Conservation (phyloP, 805 yeast genomes). For the Pichia thaimueangensis region DNA sequence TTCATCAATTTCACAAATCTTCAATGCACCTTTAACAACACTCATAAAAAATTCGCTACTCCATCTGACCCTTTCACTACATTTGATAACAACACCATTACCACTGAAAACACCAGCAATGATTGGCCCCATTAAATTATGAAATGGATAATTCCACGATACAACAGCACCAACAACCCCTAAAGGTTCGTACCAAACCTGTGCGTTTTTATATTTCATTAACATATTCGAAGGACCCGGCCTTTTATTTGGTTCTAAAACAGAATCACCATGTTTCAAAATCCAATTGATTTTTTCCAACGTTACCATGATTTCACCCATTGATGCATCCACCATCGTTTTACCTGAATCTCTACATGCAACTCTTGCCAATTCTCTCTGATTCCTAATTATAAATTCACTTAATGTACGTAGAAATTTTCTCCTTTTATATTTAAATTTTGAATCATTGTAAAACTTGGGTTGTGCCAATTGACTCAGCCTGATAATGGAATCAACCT, state of each 20-base stretch:
- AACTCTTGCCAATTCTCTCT: conserved; percentile 78
- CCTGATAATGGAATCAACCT: conserved; percentile 62
- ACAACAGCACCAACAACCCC: conserved; percentile 86
- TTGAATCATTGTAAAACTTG: conserved; percentile 45
- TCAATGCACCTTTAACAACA: conserved; percentile 65
- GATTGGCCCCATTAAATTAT: conserved; percentile 87
- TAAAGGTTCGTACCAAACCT: conserved; percentile 88
- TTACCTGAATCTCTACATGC: conserved; percentile 97
- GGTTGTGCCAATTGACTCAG: conserved; percentile 49
- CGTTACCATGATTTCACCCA: conserved; percentile 95
- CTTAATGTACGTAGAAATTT: conserved; percentile 65
- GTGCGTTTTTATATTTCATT: conserved; percentile 87
- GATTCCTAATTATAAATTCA: conserved; percentile 70
- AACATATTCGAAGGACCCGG: conserved; percentile 84
- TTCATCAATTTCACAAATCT: conserved; percentile 69
- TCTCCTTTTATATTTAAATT: conserved; percentile 51
- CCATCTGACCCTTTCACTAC: conserved; percentile 97
- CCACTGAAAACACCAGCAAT: conserved; percentile 88
- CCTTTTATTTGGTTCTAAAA: conserved; percentile 63
- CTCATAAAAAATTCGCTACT: conserved; percentile 74
- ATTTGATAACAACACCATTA: conserved; percentile 83
- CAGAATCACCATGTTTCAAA: conserved; percentile 69
- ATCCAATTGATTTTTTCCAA: conserved; percentile 91
- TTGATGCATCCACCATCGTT: conserved; percentile 89
- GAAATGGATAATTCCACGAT: conserved; percentile 98